Conservation (phyloP, 441 rosid species). For the Erodium chrysanthum region DNA sequence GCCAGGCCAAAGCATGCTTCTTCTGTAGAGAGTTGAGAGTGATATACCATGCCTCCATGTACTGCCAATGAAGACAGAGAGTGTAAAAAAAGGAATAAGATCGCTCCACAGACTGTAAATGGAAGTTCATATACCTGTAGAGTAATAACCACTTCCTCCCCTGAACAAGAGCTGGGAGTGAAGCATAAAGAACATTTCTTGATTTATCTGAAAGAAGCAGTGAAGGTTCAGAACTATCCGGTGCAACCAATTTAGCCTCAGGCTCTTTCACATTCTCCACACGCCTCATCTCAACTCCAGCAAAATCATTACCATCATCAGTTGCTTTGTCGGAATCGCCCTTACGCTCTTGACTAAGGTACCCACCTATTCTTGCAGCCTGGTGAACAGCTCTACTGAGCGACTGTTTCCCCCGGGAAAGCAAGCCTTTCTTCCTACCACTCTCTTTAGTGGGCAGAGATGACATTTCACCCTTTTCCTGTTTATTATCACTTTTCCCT, state of each 20-base stretch:
- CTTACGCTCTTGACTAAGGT: slow-evolving; percentile 40
- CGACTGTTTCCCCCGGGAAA: slow-evolving; percentile 68
- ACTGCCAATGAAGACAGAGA: slow-evolving; percentile 39
- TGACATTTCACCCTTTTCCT: slow-evolving; percentile 32
- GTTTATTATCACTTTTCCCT: slow-evolving; percentile 36
- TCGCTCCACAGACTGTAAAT: no score
- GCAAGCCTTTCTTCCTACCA: slow-evolving; percentile 43
- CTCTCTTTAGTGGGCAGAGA: slow-evolving; percentile 40
- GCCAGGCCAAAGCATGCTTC: slow-evolving; percentile 94
- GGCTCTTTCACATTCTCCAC: slow-evolving; percentile 36
- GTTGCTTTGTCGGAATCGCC: slow-evolving; percentile 30
- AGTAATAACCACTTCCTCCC: slow-evolving; percentile 90
- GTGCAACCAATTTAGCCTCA: slow-evolving; percentile 25
- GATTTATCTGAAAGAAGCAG: slow-evolving; percentile 62
- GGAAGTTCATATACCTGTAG: slow-evolving; percentile 45
- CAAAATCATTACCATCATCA: slow-evolving; percentile 30
- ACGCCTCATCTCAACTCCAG: slow-evolving; percentile 53
- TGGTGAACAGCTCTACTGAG: slow-evolving; percentile 35
- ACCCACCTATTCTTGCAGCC: slow-evolving; percentile 36
- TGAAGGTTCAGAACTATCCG: slow-evolving; percentile 67
- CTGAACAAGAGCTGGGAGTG: slow-evolving; percentile 77
- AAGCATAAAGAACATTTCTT: slow-evolving; percentile 46
- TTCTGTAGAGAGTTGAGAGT: slow-evolving; percentile 74
- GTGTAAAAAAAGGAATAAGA: no score
- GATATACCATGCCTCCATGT: slow-evolving; percentile 98